Conservation (phyloP, 257 asterid species). For the Salvia miltiorrhiza region DNA sequence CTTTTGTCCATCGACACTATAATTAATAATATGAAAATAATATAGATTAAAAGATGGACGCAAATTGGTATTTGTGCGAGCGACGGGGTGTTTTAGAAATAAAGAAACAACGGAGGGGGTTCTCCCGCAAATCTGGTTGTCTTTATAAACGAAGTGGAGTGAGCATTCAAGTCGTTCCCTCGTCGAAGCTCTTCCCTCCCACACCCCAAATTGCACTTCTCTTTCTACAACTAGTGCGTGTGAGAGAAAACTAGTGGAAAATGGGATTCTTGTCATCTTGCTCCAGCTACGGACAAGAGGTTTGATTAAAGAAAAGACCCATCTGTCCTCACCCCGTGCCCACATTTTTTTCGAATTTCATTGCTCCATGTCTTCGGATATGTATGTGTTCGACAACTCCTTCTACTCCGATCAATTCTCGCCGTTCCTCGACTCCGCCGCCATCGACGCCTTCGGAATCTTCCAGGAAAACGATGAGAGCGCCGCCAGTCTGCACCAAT, state of each 20-base stretch:
- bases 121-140: conserved; percentile 14
- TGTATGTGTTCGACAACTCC: conserved; percentile 47
- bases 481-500: conserved; percentile 29
- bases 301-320: conserved; percentile 28
- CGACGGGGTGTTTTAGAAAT: conserved; percentile 7
- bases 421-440: conserved; percentile 35
- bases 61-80: too few species aligned
- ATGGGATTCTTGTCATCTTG: conserved; percentile 52
- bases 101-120: conserved; percentile 24
- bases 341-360: not conserved
- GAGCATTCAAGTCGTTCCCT: conserved; percentile 31
- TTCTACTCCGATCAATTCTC: conserved; percentile 57
- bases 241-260: conserved; percentile 15
- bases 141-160: conserved; percentile 45
- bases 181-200: conserved; percentile 15
- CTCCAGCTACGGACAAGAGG: conserved; percentile 29
- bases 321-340: conserved; percentile 19
- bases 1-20: too few species aligned
- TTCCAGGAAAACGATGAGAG: conserved; percentile 30
- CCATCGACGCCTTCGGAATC: conserved; percentile 29
- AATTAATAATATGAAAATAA: too few species aligned
- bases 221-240: not conserved
- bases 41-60: too few species aligned
- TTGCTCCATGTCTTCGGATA: conserved; percentile 61
- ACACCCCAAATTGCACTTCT: conserved; percentile 1